Evolutionary conservation across 257 asterid species (phyloP), one percentile per base, ranked within the genome.

Genomic region (Asclepias syriaca): DNA sequence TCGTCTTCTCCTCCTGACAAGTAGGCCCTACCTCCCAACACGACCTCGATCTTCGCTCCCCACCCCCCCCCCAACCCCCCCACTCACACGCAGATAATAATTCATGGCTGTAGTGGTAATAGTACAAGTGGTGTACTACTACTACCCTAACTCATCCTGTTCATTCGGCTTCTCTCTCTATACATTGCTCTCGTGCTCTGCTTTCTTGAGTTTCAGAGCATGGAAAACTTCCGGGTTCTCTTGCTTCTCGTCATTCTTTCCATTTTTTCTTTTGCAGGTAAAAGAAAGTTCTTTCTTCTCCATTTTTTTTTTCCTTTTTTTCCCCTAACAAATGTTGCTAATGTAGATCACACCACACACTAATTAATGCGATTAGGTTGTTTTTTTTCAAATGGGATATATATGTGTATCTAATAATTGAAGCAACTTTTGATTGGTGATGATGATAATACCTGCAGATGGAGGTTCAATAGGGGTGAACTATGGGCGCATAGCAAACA

Each of bases 401-500:
- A 43, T 8, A 43, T 43, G 7, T 40, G 48, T 43, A 46, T 29
- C 58, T 49, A 61, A 51, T 10, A 18, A 8, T 48, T 49, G 15
- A 49, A 8, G 19, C 15, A 18, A 18, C 29, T 39, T n/a, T 0
- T 40, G 22, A 3, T 16, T 72, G 49, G 24, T n/a, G 29, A 43
- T 43, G 48, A 43, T 34, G 39, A 34, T 34, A 34, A 34, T 15
- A 46, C 71, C 12, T 65, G 57, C 81, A 74, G 84, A 79, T 22
- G 83, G 76, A 49, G 92, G 96, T 8, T 77, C 84, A 1, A 78
- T 94, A 14, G 99, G 99, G 2, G 91, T 91, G 10, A 94, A 94
- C 86, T 94, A 89, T 48, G 98, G 99, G 2, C 81, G 97, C 21
- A 72, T 91, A 39, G 97, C 96, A 3, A 84, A 89, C 85, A 83